Evolutionary conservation across 345 rosid genomes (phyloP), one percentile per base, ranked within the genome.

Genomic region (Gossypium raimondii): DNA sequence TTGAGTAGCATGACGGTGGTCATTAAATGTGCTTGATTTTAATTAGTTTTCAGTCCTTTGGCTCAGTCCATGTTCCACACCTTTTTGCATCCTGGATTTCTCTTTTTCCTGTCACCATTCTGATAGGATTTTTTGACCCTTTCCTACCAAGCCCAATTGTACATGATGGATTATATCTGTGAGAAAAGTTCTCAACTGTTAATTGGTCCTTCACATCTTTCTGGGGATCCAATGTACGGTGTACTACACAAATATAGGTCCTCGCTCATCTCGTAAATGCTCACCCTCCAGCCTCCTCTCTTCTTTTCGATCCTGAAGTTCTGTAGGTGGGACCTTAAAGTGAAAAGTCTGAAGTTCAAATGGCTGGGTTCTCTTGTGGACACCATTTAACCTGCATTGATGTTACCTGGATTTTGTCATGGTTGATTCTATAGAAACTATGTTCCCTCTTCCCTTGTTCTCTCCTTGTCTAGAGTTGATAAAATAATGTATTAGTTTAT

Each of bases 271-370:
- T 27, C 4, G 7, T 59, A 61, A 29, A n/a, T 34, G 44, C 60
- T 53, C 58, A 25, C 25, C 8, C 24, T 3, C 17, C 70, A 0
- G 29, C 2, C 11, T 5, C 41, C 1, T 34, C 41, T 34, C 7
- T 34, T 34, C 41, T 27, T 13, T 67, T 24, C 0, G 2, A 51
- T 27, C 6, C 0, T 25, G 22, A 69, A 9, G 44, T 13, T 50
- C 51, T 16, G 44, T 25, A 69, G 25, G 11, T 41, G 50, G 22
- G 48, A 61, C 24, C 43, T 24, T 48, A 22, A 50, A 27, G 59
- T 69, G 59, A 18, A 14, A 69, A 27, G 16, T 69, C 16, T 69
- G 41, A 69, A 69, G 45, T 51, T 69, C 59, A 51, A 69, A 69
- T 69, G 24, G 13, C 27, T 0, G 2, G 8, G 43, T 68, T 25